Evolutionary conservation across 352 stramenopile species (phyloP).

Genomic region (Phytophthora fragariae): DNA sequence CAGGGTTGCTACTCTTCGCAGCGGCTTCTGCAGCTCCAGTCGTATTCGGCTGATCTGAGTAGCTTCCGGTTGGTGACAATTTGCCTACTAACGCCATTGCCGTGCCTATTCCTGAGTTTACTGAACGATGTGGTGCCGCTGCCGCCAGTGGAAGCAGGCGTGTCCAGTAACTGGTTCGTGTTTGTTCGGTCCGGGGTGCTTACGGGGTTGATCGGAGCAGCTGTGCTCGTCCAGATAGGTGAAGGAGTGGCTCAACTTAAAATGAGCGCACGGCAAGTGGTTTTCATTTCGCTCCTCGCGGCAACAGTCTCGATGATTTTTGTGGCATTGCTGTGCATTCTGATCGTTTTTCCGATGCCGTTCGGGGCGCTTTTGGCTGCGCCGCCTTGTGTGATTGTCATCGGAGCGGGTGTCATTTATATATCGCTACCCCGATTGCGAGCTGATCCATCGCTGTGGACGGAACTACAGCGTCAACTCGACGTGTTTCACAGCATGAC

Average conservation of each 20-base stretch:
- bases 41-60: background rate
- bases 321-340: background rate
- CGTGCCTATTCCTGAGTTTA: slow-evolving; percentile 7
- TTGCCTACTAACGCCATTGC: slow-evolving; percentile 20
- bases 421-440: background rate
- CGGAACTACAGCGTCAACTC: slow-evolving; percentile 1
- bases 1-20: slow-evolving; percentile 37
- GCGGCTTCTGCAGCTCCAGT: slow-evolving; percentile 9
- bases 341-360: slow-evolving; percentile 39
- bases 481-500: slow-evolving; percentile 20
- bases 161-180: slow-evolving; percentile 10
- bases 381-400: background rate
- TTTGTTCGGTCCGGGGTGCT: slow-evolving; percentile 11
- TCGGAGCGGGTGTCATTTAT: slow-evolving; percentile 1
- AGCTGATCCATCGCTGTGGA: background rate
- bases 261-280: slow-evolving; percentile 4
- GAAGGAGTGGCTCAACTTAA: slow-evolving; percentile 12
- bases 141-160: slow-evolving; percentile 6
- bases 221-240: slow-evolving; percentile 11
- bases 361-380: slow-evolving; percentile 39
- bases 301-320: background rate
- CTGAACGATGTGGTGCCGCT: slow-evolving; percentile 17
- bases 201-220: slow-evolving; percentile 13
- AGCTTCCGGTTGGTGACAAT: background rate
- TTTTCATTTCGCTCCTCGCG: background rate